phyloP scores from a whole-genome alignment of 106 monocot genomes.

The Amphibolis antarctica region DNA sequence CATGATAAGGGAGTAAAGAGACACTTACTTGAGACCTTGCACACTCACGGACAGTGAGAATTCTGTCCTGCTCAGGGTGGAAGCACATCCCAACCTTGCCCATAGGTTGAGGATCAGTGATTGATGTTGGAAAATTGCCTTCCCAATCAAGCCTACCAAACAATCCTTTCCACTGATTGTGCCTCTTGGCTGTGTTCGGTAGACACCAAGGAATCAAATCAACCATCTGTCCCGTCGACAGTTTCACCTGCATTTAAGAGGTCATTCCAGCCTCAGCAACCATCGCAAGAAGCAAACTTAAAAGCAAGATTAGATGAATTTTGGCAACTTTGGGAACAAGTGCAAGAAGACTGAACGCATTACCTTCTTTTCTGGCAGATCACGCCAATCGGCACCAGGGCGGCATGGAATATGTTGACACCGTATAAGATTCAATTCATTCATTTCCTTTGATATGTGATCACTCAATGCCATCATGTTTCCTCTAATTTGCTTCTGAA shows the following conservation, averaged over 20 bases:
- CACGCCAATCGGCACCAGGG: conserved; percentile 90
- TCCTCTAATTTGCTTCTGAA: conserved; percentile 89
- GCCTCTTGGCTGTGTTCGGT: conserved; percentile 84
- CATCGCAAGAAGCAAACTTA: neutral
- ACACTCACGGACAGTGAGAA: conserved; percentile 92
- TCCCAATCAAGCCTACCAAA: conserved; percentile 88
- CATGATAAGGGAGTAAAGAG: neutral
- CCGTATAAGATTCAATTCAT: conserved; percentile 82
- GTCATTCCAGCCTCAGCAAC: neutral
- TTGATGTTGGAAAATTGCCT: conserved; percentile 97
- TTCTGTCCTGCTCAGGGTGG: conserved; percentile 94
- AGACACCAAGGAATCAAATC: conserved; percentile 93
- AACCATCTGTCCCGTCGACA: conserved; percentile 63
- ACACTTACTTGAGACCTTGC: conserved; percentile 78
- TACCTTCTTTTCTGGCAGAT: conserved; percentile 94
- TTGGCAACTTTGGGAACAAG: neutral
- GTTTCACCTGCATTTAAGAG: conserved; percentile 43
- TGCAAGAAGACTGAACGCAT: neutral
- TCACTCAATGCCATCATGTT: conserved; percentile 44
- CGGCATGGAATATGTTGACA: conserved; percentile 80
- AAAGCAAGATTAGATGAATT: neutral
- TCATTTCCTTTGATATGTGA: conserved; percentile 97
- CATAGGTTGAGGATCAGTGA: conserved; percentile 99
- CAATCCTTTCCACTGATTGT: conserved; percentile 96
- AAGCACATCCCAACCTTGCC: conserved; percentile 99